phyloP scores from a whole-genome alignment of 78 protist genomes.

The Emiliania huxleyi region DNA sequence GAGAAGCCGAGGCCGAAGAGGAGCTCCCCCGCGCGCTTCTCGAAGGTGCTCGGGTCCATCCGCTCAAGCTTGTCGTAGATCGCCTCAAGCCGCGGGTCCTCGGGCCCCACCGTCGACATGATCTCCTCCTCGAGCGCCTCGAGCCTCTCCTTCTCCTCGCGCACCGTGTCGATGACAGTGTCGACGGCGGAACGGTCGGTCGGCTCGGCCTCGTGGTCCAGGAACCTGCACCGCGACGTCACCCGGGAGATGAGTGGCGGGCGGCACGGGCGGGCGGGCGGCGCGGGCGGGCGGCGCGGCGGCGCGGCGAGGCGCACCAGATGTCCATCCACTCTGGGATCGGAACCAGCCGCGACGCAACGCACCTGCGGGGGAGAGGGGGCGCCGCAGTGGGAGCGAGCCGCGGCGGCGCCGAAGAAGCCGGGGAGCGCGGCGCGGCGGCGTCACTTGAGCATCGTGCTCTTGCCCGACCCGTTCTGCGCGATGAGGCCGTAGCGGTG shows the following conservation, averaged over 20 bases:
- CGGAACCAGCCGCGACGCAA: conserved; percentile 32
- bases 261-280: no score
- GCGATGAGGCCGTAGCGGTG: conserved; percentile 8
- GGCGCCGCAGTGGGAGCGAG: no score
- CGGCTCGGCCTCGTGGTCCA: conserved; percentile 53
- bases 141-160: conserved; percentile 4
- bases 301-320: no score
- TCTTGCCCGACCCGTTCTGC: conserved; percentile 39
- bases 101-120: not conserved
- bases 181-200: conserved; percentile 53
- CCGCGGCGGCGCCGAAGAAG: no score
- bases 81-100: conserved; percentile 8
- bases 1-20: conserved; percentile 82
- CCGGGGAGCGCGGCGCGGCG: no score
- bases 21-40: conserved; percentile 75
- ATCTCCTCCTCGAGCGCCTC: conserved; percentile 13
- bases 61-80: conserved; percentile 74
- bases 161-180: conserved; percentile 47
- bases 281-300: no score
- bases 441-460: conserved; percentile 23
- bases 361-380: no score
- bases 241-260: no score
- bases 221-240: no score
- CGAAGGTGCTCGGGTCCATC: conserved; percentile 62
- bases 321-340: conserved; percentile 40